Conservation (phyloP, 2,329 filamentous ascomycete species). For the Davidsoniella australis region DNA sequence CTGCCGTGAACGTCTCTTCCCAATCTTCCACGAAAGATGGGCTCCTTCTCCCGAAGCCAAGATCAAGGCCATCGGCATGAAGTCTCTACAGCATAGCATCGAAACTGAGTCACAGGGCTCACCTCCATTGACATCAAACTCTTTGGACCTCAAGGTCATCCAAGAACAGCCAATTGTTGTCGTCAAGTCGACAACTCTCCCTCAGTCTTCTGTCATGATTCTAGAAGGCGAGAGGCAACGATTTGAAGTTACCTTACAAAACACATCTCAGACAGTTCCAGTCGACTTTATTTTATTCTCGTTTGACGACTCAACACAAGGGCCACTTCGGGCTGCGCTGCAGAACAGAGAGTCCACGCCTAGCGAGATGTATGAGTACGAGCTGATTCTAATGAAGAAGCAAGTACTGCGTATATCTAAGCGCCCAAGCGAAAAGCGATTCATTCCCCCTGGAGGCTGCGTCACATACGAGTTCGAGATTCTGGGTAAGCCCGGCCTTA, state of each 20-base stretch:
- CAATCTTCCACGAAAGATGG: conserved; percentile 67
- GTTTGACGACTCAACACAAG: conserved; percentile 76
- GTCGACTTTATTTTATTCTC: conserved; percentile 77
- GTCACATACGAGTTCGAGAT: conserved; percentile 69
- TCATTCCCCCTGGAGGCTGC: conserved; percentile 49
- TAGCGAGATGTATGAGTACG: conserved; percentile 71
- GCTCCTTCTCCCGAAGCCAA: conserved; percentile 51
- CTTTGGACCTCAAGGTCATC: conserved; percentile 56
- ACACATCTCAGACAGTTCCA: conserved; percentile 51
- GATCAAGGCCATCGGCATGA: conserved; percentile 57
- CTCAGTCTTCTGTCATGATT: conserved; percentile 79
- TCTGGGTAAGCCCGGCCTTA: conserved; percentile 70
- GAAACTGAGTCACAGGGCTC: conserved; percentile 23
- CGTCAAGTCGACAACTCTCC: conserved; percentile 59
- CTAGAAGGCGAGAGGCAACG: conserved; percentile 70
- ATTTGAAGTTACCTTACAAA: conserved; percentile 67
- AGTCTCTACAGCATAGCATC: conserved; percentile 33
- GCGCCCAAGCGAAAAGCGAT: conserved; percentile 33
- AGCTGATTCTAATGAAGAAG: conserved; percentile 59
- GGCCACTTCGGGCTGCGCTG: conserved; percentile 57
- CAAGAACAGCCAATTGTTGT: conserved; percentile 59
- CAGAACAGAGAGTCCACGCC: conserved; percentile 60
- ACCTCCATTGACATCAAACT: conserved; percentile 29
- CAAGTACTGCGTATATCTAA: conserved; percentile 45
- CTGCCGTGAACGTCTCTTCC: conserved; percentile 68